Percentiles rank a stretch among this genome's conserved stretches.
Evolutionary conservation across 257 asterid genomes (phyloP).

Genomic region (Capsicum baccatum): DNA sequence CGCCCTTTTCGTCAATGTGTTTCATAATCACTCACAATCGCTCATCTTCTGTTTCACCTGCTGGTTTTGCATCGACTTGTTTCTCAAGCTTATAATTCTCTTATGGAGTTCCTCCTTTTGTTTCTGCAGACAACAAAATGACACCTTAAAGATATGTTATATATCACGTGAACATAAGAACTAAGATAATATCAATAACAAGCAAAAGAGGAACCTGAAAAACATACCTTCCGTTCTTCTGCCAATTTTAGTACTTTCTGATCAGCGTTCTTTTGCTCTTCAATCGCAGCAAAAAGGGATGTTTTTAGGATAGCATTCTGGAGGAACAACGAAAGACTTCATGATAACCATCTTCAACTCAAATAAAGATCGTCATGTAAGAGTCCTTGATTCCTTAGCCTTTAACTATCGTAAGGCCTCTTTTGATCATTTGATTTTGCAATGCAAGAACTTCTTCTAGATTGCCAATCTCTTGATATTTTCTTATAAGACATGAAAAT

Average conservation of each 20-base stretch:
- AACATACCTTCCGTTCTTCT: conserved; percentile 79
- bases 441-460: conserved; percentile 64
- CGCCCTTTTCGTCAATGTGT: conserved; percentile 74
- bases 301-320: conserved; percentile 79
- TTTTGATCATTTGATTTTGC: conserved; percentile 67
- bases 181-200: conserved; percentile 30
- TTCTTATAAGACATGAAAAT: conserved; percentile 70
- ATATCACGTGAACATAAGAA: conserved; percentile 28
- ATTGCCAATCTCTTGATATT: conserved; percentile 65
- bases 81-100: conserved; percentile 70
- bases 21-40: conserved; percentile 71
- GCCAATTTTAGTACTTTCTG: conserved; percentile 74
- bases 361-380: conserved; percentile 25
- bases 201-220: conserved; percentile 24
- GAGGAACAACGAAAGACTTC: conserved; percentile 29
- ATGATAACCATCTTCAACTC: conserved; percentile 33
- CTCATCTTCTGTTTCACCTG: conserved; percentile 76
- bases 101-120: conserved; percentile 78
- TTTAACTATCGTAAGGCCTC: conserved; percentile 47
- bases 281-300: conserved; percentile 60
- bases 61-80: conserved; percentile 77
- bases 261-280: conserved; percentile 79
- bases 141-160: conserved; percentile 27
- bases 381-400: conserved; percentile 25
- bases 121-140: conserved; percentile 61